Evolutionary conservation across 2,329 filamentous ascomycete genomes (phyloP), one percentile per base, ranked within the genome.

Genomic region (Davidsoniella eucalypti): DNA sequence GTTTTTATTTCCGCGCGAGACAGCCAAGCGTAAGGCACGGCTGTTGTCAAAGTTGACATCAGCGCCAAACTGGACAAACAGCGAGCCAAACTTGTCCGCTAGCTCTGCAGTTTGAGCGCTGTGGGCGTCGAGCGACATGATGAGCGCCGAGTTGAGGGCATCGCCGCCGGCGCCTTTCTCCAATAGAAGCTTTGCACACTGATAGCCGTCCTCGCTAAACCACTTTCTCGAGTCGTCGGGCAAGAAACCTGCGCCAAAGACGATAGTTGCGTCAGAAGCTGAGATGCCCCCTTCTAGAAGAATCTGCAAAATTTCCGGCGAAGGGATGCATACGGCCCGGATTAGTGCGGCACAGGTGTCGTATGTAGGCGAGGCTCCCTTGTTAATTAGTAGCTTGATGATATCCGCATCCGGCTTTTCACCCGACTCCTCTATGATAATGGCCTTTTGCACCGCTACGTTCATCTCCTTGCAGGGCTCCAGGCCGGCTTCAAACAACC

Each of bases 401-500:
- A 54, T 25, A 2, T 43, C 44, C 7, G 47, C n/a, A 38, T 51
- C 48, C 10, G 40, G 38, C 29, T 42, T 37, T 9, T 51, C 44
- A 10, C 26, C 52, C 12, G 33, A 16, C 17, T 50, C 36, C 12
- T 17, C 25, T 7, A 8, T 21, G n/a, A 71, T 73, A 6, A 78
- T 66, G 0, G 69, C 72, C 49, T 71, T 68, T 54, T 69, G 68
- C 16, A 78, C 60, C 0, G 68, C 65, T 5, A 69, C 64, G 54
- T 78, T 67, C 0, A 78, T 58, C 14, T 74, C 69, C n/a, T 70
- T 69, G 0, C 65, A 66, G 0, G 65, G 62, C 0, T 65, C 60
- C 45, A 76, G 61, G 0, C 72, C 73, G 1, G 72, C 73, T 18
- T 67, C 64, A 52, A 78, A 69, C 3, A 78, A 61, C 64, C 70